A percentile compares a stretch with the other conserved stretches of the same genome.
phyloP scores from a whole-genome alignment of 495 filamentous ascomycete genomes.

The Podospora pseudocomata region DNA sequence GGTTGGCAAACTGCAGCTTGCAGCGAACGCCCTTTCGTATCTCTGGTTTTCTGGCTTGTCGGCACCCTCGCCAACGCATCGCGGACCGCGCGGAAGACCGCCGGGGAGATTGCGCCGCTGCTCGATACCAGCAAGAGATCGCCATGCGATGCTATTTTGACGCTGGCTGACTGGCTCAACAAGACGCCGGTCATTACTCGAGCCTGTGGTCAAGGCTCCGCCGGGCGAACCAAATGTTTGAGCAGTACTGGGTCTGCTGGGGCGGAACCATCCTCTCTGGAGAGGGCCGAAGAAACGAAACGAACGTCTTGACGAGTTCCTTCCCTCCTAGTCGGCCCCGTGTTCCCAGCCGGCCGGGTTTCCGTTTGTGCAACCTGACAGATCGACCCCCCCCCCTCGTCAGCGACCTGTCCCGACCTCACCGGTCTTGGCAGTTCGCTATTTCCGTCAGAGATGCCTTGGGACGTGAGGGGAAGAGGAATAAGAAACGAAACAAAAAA shows the following conservation, averaged over 20 bases:
- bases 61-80: neutral
- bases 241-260: neutral
- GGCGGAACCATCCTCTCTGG: neutral
- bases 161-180: neutral
- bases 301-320: neutral
- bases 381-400: constrained; percentile 2
- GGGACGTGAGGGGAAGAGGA: neutral
- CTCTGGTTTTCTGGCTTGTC: neutral
- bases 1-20: neutral
- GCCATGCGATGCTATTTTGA: neutral
- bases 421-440: constrained; percentile 14
- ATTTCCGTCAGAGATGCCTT: neutral
- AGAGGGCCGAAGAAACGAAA: neutral
- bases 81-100: constrained; percentile 7
- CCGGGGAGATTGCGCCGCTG: neutral
- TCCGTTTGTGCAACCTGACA: constrained; percentile 14
- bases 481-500: neutral
- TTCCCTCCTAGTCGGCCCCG: neutral
- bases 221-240: neutral
- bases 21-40: neutral
- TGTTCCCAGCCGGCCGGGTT: constrained; percentile 22
- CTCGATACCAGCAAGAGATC: neutral
- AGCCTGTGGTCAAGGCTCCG: neutral
- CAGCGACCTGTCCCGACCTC: constrained; percentile 15
- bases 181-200: neutral